These are phyloP conservation scores for Trypanosoma caninum DNA, from an alignment of 208 protist species.

Conservation along the genomic window DNA sequence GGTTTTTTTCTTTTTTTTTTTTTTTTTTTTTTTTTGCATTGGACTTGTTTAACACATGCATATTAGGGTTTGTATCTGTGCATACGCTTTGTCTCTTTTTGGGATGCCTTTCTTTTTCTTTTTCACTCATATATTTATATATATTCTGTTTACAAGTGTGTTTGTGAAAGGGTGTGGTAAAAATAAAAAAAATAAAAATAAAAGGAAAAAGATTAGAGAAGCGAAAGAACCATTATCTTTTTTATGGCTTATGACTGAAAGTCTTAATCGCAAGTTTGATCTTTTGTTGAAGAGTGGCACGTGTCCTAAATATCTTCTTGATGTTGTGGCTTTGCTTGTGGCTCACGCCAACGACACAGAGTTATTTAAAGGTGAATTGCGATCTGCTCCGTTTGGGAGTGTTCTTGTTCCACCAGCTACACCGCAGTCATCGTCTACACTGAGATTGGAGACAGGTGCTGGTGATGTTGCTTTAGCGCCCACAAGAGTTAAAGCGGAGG, in stretches of 20 bases:
- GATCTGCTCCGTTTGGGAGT: slow-evolving; percentile 23
- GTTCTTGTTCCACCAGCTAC: neutral
- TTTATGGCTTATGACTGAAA: slow-evolving; percentile 61
- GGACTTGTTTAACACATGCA: neutral
- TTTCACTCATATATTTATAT: neutral
- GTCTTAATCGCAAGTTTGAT: slow-evolving; percentile 65
- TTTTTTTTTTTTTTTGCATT: slow-evolving; percentile 11
- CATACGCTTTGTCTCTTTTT: neutral
- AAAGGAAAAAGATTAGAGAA: too few species aligned
- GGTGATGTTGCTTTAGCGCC: slow-evolving; percentile 25
- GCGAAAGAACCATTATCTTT: too few species aligned
- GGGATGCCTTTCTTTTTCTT: neutral
- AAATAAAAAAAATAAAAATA: neutral
- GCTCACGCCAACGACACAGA: slow-evolving; percentile 79
- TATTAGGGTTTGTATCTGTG: neutral
- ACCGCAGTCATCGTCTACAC: too few species aligned
- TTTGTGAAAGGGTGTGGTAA: too few species aligned
- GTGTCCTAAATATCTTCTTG: slow-evolving; percentile 61
- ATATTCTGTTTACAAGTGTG: too few species aligned
- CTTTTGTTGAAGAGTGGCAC: slow-evolving; percentile 53
- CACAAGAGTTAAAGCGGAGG: neutral
- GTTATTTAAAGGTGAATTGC: slow-evolving; percentile 66
- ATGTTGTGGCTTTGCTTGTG: slow-evolving; percentile 69
- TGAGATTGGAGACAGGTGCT: slow-evolving; percentile 18
- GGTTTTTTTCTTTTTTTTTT: slow-evolving; percentile 11